These are phyloP conservation scores for Globisporangium viniferum DNA, from an alignment of 352 stramenopile genomes.

Conservation along the genomic window DNA sequence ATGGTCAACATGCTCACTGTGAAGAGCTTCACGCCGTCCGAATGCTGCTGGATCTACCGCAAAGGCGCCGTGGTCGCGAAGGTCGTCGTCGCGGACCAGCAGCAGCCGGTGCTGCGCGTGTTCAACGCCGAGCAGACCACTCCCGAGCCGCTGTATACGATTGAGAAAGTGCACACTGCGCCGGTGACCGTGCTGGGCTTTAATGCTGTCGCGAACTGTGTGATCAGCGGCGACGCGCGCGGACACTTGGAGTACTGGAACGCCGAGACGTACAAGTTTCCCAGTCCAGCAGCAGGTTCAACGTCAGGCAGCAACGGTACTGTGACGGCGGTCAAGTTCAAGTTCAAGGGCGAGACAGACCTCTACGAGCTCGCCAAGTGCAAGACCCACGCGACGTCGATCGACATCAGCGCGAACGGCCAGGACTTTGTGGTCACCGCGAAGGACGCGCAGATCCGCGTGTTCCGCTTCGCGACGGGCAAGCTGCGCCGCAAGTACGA, in stretches of 20 bases:
- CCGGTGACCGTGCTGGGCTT: conserved; percentile 90
- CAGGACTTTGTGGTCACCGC: conserved; percentile 82
- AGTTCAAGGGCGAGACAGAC: conserved; percentile 96
- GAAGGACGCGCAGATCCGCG: conserved; percentile 87
- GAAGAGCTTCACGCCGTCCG: conserved; percentile 48
- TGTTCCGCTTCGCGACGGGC: conserved; percentile 86
- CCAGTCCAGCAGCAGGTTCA: conserved; percentile 4
- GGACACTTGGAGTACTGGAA: conserved; percentile 96
- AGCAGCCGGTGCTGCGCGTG: conserved; percentile 66
- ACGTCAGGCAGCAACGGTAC: neutral
- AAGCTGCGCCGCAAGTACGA: conserved; percentile 90
- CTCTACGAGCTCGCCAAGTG: conserved; percentile 94
- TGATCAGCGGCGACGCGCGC: conserved; percentile 90
- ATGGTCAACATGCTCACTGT: conserved; percentile 96
- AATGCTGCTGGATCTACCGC: conserved; percentile 72
- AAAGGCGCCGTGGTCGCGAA: conserved; percentile 58
- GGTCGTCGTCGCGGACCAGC: conserved; percentile 76
- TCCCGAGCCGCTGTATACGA: conserved; percentile 48
- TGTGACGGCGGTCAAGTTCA: conserved; percentile 65
- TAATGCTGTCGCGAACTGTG: conserved; percentile 77
- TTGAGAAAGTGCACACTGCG: conserved; percentile 88
- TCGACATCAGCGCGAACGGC: conserved; percentile 70
- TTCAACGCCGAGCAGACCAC: conserved; percentile 79
- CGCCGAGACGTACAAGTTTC: conserved; percentile 59
- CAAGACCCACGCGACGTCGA: conserved; percentile 80